Conservation (phyloP, 2,329 filamentous ascomycete genomes). For the Aspergillus ustus region DNA sequence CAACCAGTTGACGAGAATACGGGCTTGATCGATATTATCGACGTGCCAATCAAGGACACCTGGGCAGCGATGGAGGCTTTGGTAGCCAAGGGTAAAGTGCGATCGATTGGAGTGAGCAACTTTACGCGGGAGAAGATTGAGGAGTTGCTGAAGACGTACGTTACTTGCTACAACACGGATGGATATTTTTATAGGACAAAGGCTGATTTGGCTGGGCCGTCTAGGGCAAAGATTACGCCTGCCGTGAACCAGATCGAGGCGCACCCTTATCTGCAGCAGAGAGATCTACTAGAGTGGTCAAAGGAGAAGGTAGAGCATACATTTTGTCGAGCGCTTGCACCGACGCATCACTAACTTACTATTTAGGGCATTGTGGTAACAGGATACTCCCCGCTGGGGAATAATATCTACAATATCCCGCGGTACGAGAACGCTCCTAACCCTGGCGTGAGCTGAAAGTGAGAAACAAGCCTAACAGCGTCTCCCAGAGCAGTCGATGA, state of each 20-base stretch:
- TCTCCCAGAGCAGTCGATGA: slow-evolving; percentile 21
- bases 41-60: slow-evolving; percentile 42
- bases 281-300: slow-evolving; percentile 28
- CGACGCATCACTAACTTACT: slow-evolving; percentile 23
- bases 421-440: slow-evolving; percentile 8
- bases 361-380: slow-evolving; percentile 51
- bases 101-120: slow-evolving; percentile 74
- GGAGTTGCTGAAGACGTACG: slow-evolving; percentile 38
- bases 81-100: slow-evolving; percentile 60
- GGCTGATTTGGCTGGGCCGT: background rate
- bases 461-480: background rate
- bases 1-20: slow-evolving; percentile 25
- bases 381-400: slow-evolving; percentile 55
- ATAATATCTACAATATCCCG: slow-evolving; percentile 32
- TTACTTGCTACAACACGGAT: background rate
- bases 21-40: slow-evolving; percentile 23
- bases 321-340: background rate
- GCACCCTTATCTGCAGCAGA: slow-evolving; percentile 39
- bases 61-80: slow-evolving; percentile 67
- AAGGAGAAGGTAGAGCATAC: slow-evolving; percentile 22
- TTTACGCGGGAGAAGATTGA: slow-evolving; percentile 56
- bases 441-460: background rate
- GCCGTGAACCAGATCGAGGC: slow-evolving; percentile 38
- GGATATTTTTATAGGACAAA: background rate
- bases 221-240: slow-evolving; percentile 30